These are phyloP conservation scores for Hypoxylon intermedium DNA, from an alignment of 495 filamentous ascomycete species.

Conservation along the genomic window DNA sequence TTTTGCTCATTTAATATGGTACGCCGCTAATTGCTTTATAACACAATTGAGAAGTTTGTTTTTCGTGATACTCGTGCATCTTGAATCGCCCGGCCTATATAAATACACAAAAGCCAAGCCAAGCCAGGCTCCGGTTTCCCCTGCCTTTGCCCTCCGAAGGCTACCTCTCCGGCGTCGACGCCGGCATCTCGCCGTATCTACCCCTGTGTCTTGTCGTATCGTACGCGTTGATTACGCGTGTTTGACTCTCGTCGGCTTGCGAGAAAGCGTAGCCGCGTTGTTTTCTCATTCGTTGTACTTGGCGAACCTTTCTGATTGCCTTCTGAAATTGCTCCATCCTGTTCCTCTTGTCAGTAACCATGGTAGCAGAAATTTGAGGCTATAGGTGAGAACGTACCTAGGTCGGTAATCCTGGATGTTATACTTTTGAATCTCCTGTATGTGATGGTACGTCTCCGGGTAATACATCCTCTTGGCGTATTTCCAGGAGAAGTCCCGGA, in stretches of 20 bases:
- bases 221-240: conserved; percentile 92
- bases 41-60: too few species aligned
- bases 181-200: conserved; percentile 95
- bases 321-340: conserved; percentile 99
- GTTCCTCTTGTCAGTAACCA: conserved; percentile 23
- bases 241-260: conserved; percentile 94
- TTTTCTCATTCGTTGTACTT: conserved; percentile 99
- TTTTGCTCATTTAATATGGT: too few species aligned
- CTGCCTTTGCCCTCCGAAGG: not conserved
- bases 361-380: not conserved
- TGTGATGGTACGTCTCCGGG: conserved; percentile 95
- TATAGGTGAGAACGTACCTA: conserved; percentile 58
- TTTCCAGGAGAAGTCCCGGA: conserved; percentile 84
- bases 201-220: conserved; percentile 94
- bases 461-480: conserved; percentile 95
- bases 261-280: conserved; percentile 98
- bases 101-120: conserved; percentile 18
- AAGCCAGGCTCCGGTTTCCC: not conserved
- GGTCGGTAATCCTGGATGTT: conserved; percentile 99
- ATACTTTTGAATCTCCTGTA: conserved; percentile 99
- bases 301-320: conserved; percentile 95
- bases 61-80: conserved; percentile 31
- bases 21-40: not conserved
- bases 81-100: not conserved
- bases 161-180: conserved; percentile 56